Percentiles rank a stretch among this genome's conserved stretches.
phyloP scores from a whole-genome alignment of 257 asterid genomes.

The Nicotiana attenuata region DNA sequence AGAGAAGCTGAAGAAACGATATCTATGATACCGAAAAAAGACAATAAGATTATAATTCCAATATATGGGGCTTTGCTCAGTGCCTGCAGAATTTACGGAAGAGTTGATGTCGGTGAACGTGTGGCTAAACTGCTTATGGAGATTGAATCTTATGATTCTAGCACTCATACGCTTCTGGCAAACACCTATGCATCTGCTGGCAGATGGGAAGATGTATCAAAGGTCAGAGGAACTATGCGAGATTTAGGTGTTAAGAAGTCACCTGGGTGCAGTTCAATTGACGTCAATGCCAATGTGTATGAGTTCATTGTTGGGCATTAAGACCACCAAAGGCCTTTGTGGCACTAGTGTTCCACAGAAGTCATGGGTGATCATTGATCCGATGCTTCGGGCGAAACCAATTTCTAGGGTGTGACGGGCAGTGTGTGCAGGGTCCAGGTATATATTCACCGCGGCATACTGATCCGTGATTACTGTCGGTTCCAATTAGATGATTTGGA shows the following conservation, averaged over 20 bases:
- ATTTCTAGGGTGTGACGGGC: too few relatives aligned
- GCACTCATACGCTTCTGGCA: constrained; percentile 58
- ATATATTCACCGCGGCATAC: too few relatives aligned
- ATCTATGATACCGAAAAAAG: constrained; percentile 28
- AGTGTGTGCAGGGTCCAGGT: too few relatives aligned
- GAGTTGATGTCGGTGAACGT: constrained; percentile 66
- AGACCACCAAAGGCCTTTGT: too few relatives aligned
- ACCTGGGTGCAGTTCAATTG: constrained; percentile 72
- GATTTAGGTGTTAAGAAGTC: constrained; percentile 42
- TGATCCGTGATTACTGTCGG: too few relatives aligned
- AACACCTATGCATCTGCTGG: constrained; percentile 61
- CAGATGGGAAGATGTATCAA: constrained; percentile 70
- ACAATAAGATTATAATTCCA: constrained; percentile 39
- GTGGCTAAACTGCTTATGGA: constrained; percentile 48
- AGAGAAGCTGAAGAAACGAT: constrained; percentile 65
- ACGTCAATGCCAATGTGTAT: constrained; percentile 16
- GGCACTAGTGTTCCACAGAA: too few relatives aligned
- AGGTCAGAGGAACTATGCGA: constrained; percentile 46
- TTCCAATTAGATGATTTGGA: neutral
- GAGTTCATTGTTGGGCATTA: constrained; percentile 1
- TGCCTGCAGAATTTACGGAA: constrained; percentile 69
- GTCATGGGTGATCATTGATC: too few relatives aligned
- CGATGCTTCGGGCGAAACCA: too few relatives aligned
- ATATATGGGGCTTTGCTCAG: constrained; percentile 75
- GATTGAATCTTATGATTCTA: constrained; percentile 51